A percentile compares a stretch with the other conserved stretches of the same genome.
These are phyloP conservation scores for Yamadazyma dushanensis DNA, from an alignment of 1,139 yeast species.

Conservation along the genomic window DNA sequence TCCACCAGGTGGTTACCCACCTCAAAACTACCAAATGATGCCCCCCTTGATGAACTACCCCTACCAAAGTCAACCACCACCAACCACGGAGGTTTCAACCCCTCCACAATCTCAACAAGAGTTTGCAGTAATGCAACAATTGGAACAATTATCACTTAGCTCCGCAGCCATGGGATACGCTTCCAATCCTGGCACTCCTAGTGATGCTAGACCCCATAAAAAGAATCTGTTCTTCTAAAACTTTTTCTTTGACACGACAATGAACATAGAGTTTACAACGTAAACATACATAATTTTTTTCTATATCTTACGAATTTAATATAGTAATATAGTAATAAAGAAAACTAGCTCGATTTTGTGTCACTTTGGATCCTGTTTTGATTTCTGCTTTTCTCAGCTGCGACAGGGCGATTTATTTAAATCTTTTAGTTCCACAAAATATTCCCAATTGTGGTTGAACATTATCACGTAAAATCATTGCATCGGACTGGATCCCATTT, in stretches of 20 bases:
- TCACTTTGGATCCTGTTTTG: slow-evolving; percentile 1
- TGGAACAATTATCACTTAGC: slow-evolving; percentile 48
- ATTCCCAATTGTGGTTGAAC: background rate
- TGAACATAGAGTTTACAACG: too few relatives aligned
- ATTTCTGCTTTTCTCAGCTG: slow-evolving; percentile 3
- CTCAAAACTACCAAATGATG: slow-evolving; percentile 4
- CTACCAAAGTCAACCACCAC: slow-evolving; percentile 1
- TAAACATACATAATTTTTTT: background rate
- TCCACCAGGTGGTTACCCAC: background rate
- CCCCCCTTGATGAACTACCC: background rate
- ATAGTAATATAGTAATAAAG: slow-evolving; percentile 3
- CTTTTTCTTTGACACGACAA: too few relatives aligned
- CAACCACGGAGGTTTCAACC: background rate
- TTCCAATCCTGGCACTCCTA: slow-evolving; percentile 47
- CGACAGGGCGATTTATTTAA: slow-evolving; percentile 2
- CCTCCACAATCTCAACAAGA: slow-evolving; percentile 11
- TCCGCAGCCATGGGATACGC: slow-evolving; percentile 52
- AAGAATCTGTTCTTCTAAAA: slow-evolving; percentile 10
- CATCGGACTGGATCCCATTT: too few relatives aligned
- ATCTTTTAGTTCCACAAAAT: background rate
- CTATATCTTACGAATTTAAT: background rate
- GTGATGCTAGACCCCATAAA: slow-evolving; percentile 8
- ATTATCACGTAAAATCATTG: background rate
- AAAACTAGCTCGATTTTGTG: background rate
- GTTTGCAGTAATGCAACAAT: slow-evolving; percentile 42